Conservation (phyloP, 257 asterid species). For the Ligustrum vulgare region DNA sequence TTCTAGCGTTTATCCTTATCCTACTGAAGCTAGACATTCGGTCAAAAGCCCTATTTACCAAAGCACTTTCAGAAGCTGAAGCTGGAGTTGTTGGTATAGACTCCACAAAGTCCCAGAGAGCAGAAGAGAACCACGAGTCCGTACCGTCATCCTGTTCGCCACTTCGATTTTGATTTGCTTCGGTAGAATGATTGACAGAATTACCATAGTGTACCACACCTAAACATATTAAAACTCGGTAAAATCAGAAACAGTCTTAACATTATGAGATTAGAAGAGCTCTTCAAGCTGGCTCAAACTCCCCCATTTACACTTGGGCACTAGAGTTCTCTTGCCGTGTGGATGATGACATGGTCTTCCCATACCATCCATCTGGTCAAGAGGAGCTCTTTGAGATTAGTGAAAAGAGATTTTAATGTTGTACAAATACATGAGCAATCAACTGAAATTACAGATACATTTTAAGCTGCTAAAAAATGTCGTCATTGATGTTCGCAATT, state of each 20-base stretch:
- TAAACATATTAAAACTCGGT: constrained; percentile 40
- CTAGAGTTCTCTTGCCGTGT: constrained; percentile 54
- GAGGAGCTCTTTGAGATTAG: constrained; percentile 41
- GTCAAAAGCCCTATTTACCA: constrained; percentile 43
- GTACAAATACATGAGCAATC: constrained; percentile 5
- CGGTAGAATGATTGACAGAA: constrained; percentile 29
- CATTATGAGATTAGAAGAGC: constrained; percentile 34
- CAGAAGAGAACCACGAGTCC: constrained; percentile 41
- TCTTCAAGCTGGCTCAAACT: constrained; percentile 56
- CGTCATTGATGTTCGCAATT: constrained; percentile 26
- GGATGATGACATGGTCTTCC: constrained; percentile 52
- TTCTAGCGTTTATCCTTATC: constrained; percentile 28
- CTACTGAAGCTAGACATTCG: constrained; percentile 56
- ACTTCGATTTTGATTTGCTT: constrained; percentile 27
- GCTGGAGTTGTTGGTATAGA: constrained; percentile 60
- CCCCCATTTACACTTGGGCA: constrained; percentile 54
- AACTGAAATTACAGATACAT: constrained; percentile 21
- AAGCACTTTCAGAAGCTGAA: constrained; percentile 51
- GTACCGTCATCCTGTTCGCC: constrained; percentile 30
- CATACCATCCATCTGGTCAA: constrained; percentile 52
- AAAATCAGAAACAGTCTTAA: constrained; percentile 30
- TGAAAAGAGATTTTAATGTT: constrained; percentile 20
- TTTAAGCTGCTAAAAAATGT: constrained; percentile 34
- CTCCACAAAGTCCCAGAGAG: constrained; percentile 50
- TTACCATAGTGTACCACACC: constrained; percentile 43